These are phyloP conservation scores for Salvia sclarea DNA, from an alignment of 305 asterid genomes.

Conservation along the genomic window DNA sequence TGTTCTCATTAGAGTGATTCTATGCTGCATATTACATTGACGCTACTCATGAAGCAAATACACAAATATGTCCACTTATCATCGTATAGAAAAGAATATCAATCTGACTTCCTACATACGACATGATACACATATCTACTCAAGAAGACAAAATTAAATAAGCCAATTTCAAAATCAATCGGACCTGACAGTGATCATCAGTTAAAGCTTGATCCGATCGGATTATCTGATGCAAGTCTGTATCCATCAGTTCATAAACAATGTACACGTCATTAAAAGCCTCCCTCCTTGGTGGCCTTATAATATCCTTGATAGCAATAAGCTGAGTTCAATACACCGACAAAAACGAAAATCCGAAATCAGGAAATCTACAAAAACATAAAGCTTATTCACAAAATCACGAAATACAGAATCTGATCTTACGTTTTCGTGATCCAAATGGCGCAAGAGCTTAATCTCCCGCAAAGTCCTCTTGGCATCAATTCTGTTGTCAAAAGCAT, in stretches of 20 bases:
- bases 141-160: background rate
- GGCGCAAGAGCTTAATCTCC: conserved; percentile 81
- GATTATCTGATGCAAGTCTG: conserved; percentile 86
- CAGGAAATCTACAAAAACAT: background rate
- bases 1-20: background rate
- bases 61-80: background rate
- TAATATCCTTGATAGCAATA: conserved; percentile 77
- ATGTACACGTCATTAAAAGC: conserved; percentile 78
- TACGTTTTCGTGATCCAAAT: conserved; percentile 89
- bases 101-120: background rate
- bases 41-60: background rate
- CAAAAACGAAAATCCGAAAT: conserved; percentile 14
- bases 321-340: conserved; percentile 47
- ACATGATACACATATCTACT: background rate
- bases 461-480: conserved; percentile 90
- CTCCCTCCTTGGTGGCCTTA: conserved; percentile 69
- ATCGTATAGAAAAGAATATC: background rate
- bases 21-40: background rate
- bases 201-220: conserved; percentile 74
- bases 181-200: conserved; percentile 85
- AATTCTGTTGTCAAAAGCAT: conserved; percentile 70
- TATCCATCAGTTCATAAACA: conserved; percentile 80
- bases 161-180: background rate
- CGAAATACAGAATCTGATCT: conserved; percentile 21
- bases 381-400: background rate